phyloP scores from a whole-genome alignment of 108 stramenopile genomes.

The Skeletonema costatum region DNA sequence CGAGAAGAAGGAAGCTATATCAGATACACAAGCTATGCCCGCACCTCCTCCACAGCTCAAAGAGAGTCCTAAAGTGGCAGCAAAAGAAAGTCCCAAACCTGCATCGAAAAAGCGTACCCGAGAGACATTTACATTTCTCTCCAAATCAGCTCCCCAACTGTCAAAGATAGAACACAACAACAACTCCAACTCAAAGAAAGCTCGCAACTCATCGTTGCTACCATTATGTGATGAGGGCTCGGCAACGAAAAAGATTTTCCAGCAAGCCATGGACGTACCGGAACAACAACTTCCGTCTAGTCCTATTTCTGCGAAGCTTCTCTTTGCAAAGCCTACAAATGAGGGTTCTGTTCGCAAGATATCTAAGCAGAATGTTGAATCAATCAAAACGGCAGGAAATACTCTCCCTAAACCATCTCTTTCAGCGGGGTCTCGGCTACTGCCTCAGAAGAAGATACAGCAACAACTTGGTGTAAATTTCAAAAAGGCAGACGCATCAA shows the following conservation, averaged over 20 bases:
- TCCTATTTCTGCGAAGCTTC: conserved; percentile 23
- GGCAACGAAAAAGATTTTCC: conserved; percentile 14
- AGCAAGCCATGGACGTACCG: conserved; percentile 30
- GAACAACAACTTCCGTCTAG: conserved; percentile 13
- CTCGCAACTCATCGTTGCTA: conserved; percentile 21
- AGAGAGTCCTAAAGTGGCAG: background rate
- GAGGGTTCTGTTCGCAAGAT: conserved; percentile 20
- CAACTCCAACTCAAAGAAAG: background rate
- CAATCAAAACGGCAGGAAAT: conserved; percentile 34
- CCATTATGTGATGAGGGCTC: background rate
- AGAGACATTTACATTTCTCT: conserved; percentile 4
- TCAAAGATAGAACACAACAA: conserved; percentile 3
- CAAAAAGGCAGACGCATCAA: background rate
- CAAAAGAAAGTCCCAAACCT: background rate
- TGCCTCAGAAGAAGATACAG: conserved; percentile 15
- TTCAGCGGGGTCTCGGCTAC: conserved; percentile 1
- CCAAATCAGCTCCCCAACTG: conserved; percentile 7
- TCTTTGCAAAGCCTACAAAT: conserved; percentile 23
- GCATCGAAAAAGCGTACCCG: background rate
- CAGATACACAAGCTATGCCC: background rate
- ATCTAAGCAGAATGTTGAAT: conserved; percentile 20
- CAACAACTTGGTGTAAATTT: conserved; percentile 7
- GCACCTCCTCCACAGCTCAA: background rate
- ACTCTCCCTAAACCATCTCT: conserved; percentile 33
- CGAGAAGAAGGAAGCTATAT: background rate